Evolutionary conservation across 768 basidiomycete genomes (phyloP).

Genomic region (Termitomyces sp.): DNA sequence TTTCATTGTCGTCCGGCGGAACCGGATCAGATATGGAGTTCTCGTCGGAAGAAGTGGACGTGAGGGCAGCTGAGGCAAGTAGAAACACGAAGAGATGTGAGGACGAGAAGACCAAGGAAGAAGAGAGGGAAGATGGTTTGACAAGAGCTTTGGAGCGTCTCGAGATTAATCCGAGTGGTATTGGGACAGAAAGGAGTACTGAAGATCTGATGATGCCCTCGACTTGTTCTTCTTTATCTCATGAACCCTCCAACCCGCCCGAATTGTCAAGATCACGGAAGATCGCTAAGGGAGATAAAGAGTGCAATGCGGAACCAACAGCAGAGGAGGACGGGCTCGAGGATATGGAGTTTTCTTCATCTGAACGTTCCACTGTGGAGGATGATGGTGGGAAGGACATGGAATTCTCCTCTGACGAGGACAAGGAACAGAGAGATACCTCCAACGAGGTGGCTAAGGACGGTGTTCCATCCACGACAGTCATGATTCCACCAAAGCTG

Average conservation of each 20-base stretch:
- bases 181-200: neutral
- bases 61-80: neutral
- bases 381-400: constrained; percentile 4
- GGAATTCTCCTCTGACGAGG: constrained; percentile 4
- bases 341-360: constrained; percentile 6
- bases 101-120: neutral
- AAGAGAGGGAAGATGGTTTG: neutral
- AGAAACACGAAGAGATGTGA: neutral
- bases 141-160: neutral
- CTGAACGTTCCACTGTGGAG: neutral
- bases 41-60: neutral
- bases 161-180: neutral
- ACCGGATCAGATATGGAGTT: constrained; percentile 5
- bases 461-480: neutral
- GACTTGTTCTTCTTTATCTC: neutral
- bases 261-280: neutral
- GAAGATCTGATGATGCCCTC: neutral
- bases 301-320: neutral
- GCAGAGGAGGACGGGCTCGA: neutral
- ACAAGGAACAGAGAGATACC: neutral
- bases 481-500: neutral
- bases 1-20: constrained; percentile 4
- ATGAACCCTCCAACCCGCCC: neutral
- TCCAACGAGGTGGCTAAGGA: neutral
- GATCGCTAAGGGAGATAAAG: neutral